These are phyloP conservation scores for Penicillium griseofulvum DNA, from an alignment of 2,329 filamentous ascomycete species.

Conservation along the genomic window DNA sequence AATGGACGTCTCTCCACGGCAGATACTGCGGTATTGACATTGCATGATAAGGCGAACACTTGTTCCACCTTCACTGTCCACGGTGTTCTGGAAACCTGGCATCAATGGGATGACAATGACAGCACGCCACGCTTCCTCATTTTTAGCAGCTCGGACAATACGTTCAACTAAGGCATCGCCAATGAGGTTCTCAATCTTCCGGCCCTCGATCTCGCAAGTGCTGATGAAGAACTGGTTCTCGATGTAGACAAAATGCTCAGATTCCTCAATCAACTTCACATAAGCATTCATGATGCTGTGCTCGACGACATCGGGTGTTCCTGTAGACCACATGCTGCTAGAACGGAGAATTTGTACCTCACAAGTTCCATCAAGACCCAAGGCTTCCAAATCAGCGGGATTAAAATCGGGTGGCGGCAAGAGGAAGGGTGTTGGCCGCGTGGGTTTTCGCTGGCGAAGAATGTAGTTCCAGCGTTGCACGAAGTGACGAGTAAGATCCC, in stretches of 20 bases:
- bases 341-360: slow-evolving; percentile 95
- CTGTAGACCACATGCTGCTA: slow-evolving; percentile 86
- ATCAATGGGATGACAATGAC: slow-evolving; percentile 90
- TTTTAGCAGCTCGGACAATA: slow-evolving; percentile 77
- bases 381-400: slow-evolving; percentile 75
- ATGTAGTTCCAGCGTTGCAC: slow-evolving; percentile 98
- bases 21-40: slow-evolving; percentile 95
- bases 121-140: slow-evolving; percentile 85
- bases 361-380: slow-evolving; percentile 89
- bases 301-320: slow-evolving; percentile 77
- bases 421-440: slow-evolving; percentile 87
- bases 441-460: slow-evolving; percentile 85
- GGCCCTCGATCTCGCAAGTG: slow-evolving; percentile 82
- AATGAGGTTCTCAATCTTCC: slow-evolving; percentile 86
- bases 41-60: slow-evolving; percentile 95
- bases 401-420: slow-evolving; percentile 92
- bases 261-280: slow-evolving; percentile 88
- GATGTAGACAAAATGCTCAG: slow-evolving; percentile 96
- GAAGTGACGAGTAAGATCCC: slow-evolving; percentile 92
- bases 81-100: slow-evolving; percentile 97
- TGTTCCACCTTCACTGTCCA: slow-evolving; percentile 89
- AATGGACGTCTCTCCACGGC: slow-evolving; percentile 85
- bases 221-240: slow-evolving; percentile 99
- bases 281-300: slow-evolving; percentile 96
- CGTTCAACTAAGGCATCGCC: slow-evolving; percentile 92